Conservation (phyloP, 106 monocot genomes). For the Dendrobium nobile region DNA sequence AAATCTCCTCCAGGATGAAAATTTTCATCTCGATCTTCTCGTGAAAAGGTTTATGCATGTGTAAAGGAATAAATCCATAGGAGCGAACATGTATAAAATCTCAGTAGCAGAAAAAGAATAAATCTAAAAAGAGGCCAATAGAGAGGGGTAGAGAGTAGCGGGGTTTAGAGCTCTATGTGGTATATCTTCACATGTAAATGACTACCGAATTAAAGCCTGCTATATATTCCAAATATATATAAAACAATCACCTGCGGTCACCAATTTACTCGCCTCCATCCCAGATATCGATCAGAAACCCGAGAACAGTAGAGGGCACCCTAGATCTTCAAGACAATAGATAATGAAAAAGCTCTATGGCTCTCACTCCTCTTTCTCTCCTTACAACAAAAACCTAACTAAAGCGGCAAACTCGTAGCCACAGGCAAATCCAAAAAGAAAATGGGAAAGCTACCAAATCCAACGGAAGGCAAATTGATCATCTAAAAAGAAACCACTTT, state of each 20-base stretch:
- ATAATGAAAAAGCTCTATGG: background rate
- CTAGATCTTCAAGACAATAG: background rate
- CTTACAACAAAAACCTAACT: background rate
- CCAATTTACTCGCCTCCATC: background rate
- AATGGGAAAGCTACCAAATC: background rate
- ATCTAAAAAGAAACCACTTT: background rate
- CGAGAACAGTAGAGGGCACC: background rate
- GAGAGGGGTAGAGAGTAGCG: background rate
- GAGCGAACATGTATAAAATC: background rate
- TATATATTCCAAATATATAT: background rate
- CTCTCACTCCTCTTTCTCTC: background rate
- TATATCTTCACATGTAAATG: background rate
- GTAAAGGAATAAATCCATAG: background rate
- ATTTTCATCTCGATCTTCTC: too few species aligned
- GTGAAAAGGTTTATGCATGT: too few species aligned
- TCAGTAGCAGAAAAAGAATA: background rate
- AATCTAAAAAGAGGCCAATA: background rate
- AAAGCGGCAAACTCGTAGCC: background rate
- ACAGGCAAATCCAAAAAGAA: background rate
- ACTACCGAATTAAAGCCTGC: background rate
- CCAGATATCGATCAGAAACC: background rate
- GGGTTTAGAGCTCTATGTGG: background rate
- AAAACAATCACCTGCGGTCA: background rate
- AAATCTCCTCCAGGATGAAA: too few species aligned
- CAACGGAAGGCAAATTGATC: background rate